Percentiles rank a stretch among this genome's conserved stretches.
phyloP scores from a whole-genome alignment of 371 early-diverging fungal genomes.

The Mortierella sp. region DNA sequence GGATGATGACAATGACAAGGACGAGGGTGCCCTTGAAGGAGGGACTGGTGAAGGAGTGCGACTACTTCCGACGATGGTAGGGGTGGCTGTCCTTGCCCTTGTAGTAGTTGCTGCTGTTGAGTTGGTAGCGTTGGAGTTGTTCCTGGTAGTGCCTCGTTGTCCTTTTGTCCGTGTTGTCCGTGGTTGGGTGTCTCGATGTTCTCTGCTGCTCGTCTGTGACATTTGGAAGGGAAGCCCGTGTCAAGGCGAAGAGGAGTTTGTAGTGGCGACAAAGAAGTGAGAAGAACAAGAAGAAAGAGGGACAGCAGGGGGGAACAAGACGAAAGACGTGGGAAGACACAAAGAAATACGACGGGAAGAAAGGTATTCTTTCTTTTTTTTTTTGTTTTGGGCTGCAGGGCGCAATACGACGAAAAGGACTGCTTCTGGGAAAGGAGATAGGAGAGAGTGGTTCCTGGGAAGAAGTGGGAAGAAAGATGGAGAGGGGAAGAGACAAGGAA shows the following conservation, averaged over 20 bases:
- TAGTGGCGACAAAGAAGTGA: neutral
- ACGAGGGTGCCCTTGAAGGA: neutral
- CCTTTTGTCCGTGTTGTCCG: neutral
- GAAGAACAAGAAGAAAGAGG: neutral
- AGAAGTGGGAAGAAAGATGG: neutral
- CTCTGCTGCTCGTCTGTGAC: slow-evolving; percentile 9
- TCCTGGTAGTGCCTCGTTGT: neutral
- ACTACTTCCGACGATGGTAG: slow-evolving; percentile 1
- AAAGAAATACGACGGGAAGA: neutral
- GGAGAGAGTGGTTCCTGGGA: too few species aligned
- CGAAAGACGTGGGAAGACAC: neutral
- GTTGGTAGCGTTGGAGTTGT: neutral
- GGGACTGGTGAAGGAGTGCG: neutral
- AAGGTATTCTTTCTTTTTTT: too few species aligned
- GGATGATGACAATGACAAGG: neutral
- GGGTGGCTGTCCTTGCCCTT: neutral
- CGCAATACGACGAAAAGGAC: too few species aligned
- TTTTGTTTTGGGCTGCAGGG: too few species aligned
- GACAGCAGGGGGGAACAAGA: neutral
- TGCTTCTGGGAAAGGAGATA: too few species aligned
- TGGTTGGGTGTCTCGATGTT: neutral
- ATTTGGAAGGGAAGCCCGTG: neutral
- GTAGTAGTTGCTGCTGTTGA: neutral
- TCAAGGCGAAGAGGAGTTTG: neutral
- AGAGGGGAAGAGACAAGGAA: neutral